Evolutionary conservation across 352 stramenopile species (phyloP).

Genomic region (Pythium grandisporangium): DNA sequence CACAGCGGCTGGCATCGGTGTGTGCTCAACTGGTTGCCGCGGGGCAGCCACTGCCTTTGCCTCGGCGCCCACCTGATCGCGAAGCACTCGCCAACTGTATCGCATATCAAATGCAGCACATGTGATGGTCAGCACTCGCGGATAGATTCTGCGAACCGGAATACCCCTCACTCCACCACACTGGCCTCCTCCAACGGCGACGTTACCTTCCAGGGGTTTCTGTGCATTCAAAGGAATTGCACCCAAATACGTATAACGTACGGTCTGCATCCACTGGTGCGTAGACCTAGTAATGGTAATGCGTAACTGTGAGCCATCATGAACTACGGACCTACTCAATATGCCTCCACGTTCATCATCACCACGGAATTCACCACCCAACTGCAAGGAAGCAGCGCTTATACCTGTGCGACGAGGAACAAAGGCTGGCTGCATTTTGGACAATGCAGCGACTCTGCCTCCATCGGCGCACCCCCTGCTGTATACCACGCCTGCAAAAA

Average conservation of each 20-base stretch:
- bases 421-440: slow-evolving; percentile 42
- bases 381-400: no score
- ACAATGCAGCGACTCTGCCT: slow-evolving; percentile 34
- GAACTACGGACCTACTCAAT: not conserved
- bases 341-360: not conserved
- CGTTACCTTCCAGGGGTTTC: slow-evolving; percentile 35
- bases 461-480: slow-evolving; percentile 19
- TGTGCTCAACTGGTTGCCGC: no score
- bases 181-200: no score
- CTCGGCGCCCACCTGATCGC: slow-evolving; percentile 29
- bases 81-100: slow-evolving; percentile 61
- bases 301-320: not conserved
- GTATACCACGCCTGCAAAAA: slow-evolving; percentile 58
- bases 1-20: slow-evolving; percentile 1
- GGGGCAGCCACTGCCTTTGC: not conserved
- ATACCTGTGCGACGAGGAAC: slow-evolving; percentile 59
- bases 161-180: no score
- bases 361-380: no score
- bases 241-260: slow-evolving; percentile 80
- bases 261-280: slow-evolving; percentile 60
- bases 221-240: slow-evolving; percentile 69
- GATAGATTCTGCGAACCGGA: no score
- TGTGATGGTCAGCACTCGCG: no score
- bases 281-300: slow-evolving; percentile 40
- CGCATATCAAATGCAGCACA: not conserved